Evolutionary conservation across 2,329 filamentous ascomycete species (phyloP).

Genomic region (Sphaerulina musiva): DNA sequence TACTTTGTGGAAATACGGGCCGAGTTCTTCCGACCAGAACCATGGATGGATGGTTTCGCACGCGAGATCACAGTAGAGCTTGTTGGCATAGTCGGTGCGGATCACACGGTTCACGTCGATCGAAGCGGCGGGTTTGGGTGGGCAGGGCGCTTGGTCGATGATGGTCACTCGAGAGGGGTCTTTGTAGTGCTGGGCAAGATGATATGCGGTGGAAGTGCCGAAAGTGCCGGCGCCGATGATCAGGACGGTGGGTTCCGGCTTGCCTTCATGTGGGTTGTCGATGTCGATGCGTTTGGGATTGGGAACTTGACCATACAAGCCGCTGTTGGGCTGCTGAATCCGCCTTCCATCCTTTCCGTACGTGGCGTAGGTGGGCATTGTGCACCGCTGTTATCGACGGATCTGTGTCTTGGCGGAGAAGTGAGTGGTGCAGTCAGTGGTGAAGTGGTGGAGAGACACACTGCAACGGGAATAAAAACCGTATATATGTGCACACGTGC

Average conservation of each 20-base stretch:
- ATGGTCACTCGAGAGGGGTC: conserved; percentile 48
- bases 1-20: conserved; percentile 51
- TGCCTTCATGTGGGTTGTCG: conserved; percentile 14
- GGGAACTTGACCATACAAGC: neutral
- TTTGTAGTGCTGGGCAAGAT: conserved; percentile 42
- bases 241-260: conserved; percentile 19
- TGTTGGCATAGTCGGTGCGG: conserved; percentile 29
- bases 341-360: conserved; percentile 3
- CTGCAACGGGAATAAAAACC: neutral
- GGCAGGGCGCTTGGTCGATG: conserved; percentile 50
- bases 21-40: conserved; percentile 29
- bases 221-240: conserved; percentile 26
- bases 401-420: neutral
- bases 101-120: conserved; percentile 32
- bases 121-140: conserved; percentile 40
- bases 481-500: neutral
- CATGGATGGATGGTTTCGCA: conserved; percentile 38
- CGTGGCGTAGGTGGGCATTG: conserved; percentile 5
- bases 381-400: neutral
- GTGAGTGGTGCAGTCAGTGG: neutral
- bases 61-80: conserved; percentile 31
- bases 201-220: conserved; percentile 24
- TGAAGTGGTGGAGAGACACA: neutral
- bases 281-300: conserved; percentile 14
- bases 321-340: conserved; percentile 11